Base-by-base conservation (phyloP, 1,284 basidiomycete species). In the Pulveroboletus sp. region DNA sequence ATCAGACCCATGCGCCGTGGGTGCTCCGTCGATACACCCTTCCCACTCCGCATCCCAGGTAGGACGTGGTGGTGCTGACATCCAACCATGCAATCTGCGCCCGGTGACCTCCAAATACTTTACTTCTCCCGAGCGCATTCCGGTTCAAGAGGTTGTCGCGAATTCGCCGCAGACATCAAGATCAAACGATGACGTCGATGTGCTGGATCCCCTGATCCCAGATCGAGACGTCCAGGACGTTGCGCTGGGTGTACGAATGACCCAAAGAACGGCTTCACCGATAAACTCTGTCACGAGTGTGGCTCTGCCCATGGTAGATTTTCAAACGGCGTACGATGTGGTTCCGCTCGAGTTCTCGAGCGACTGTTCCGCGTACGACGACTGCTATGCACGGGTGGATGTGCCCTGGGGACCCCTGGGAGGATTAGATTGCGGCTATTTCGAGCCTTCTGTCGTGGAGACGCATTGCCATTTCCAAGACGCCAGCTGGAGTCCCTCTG, bases 41-140 rank as follows among this genome's bases (percentile, higher is more conserved):
- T 84, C 79, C 29, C 76, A 84, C 54, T 83, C 82, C 31, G 81
- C 77, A 33, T 84, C 81, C 49, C 82, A 81, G 60, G 50, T 67
- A 43, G 68, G 59, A 49, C 54, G 57, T 35, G 56, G 56, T 50
- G 59, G 25, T 38, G 46, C 40, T 49, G 49, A 58, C 22, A 10
- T 33, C 17, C 39, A 43, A 31, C 53, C 49, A 18, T 20, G 45
- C 46, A 53, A 54, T 28, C 26, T 15, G n/a, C 44, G 33, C n/a
- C 44, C 17, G 10, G 44, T 57, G 2, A 26, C 51, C 15, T 67
- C 63, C 28, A 63, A 64, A 47, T 72, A 65, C 46, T 72, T 71
- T 46, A 38, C 42, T 25, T 49, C 43, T 18, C 47, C 38, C 22
- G 10, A 50, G 20, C 45, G 49, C 14, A 28, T 36, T 18, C 9